phyloP scores from a whole-genome alignment of 352 stramenopile genomes.

The Plasmopara muralis region DNA sequence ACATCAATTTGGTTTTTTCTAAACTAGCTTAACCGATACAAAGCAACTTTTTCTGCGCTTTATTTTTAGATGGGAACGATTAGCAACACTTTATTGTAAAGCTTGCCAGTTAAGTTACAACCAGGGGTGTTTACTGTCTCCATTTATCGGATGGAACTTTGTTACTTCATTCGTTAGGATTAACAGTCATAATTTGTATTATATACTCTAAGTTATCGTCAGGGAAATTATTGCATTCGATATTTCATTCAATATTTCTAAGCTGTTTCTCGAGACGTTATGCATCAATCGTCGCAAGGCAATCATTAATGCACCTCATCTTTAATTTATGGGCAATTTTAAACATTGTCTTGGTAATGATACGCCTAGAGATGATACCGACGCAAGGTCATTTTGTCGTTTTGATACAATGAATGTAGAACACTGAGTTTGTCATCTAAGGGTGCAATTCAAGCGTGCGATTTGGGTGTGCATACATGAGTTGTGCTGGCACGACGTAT shows the following conservation, averaged over 20 bases:
- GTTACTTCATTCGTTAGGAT: neutral
- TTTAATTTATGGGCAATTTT: neutral
- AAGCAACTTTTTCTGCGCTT: constrained; percentile 3
- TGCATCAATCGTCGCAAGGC: constrained; percentile 12
- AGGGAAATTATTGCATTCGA: neutral
- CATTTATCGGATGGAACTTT: neutral
- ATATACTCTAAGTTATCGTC: neutral
- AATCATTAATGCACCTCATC: neutral
- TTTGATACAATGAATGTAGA: no score
- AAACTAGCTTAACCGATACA: constrained; percentile 7
- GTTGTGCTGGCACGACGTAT: no score
- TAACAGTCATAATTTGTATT: neutral
- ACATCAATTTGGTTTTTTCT: neutral
- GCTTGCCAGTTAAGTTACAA: neutral
- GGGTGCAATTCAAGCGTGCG: no score
- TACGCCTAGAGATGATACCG: neutral
- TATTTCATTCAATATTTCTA: constrained; percentile 6
- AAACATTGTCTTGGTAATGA: neutral
- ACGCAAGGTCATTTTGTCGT: no score
- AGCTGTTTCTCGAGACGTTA: constrained; percentile 3
- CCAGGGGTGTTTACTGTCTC: neutral
- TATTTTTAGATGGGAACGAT: neutral
- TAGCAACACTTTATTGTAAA: neutral
- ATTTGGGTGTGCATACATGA: no score
- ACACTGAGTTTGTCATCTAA: no score